phyloP scores from a whole-genome alignment of 2,329 filamentous ascomycete genomes.

The Coniella vitis region DNA sequence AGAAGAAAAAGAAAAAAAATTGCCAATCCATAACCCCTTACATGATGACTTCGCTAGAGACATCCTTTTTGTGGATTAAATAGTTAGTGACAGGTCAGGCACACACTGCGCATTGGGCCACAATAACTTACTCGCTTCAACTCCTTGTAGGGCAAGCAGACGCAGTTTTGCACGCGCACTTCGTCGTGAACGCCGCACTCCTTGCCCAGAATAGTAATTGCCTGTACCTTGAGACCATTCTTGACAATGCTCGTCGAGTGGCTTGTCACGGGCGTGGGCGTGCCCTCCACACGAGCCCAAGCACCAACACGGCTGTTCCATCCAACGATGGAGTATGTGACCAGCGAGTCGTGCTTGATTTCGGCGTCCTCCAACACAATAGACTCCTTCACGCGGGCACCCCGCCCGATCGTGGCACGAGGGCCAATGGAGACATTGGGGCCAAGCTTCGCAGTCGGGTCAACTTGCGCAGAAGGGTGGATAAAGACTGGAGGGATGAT shows the following conservation, averaged over 20 bases:
- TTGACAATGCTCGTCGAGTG: slow-evolving; percentile 94
- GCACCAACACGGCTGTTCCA: slow-evolving; percentile 94
- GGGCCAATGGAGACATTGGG: slow-evolving; percentile 95
- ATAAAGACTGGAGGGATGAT: slow-evolving; percentile 93
- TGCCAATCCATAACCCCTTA: background rate
- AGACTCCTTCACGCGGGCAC: slow-evolving; percentile 88
- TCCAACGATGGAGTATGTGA: slow-evolving; percentile 92
- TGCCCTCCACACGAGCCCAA: slow-evolving; percentile 97
- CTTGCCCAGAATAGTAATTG: slow-evolving; percentile 94
- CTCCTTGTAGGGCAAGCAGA: slow-evolving; percentile 97
- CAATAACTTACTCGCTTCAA: slow-evolving; percentile 72
- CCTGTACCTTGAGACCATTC: slow-evolving; percentile 97
- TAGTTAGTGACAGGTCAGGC: background rate
- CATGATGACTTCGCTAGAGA: slow-evolving; percentile 72
- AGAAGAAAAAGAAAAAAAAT: too few species aligned
- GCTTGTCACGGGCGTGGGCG: slow-evolving; percentile 77
- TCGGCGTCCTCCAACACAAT: slow-evolving; percentile 93
- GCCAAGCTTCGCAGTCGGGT: slow-evolving; percentile 91
- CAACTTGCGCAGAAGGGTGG: slow-evolving; percentile 82
- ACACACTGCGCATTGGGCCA: background rate
- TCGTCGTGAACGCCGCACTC: slow-evolving; percentile 92
- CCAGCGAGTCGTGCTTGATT: slow-evolving; percentile 93
- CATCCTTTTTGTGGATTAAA: slow-evolving; percentile 52
- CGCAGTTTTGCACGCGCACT: slow-evolving; percentile 92
- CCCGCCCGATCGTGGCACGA: slow-evolving; percentile 76